Evolutionary conservation across 208 protist genomes (phyloP), one percentile per base, ranked within the genome.

Genomic region (Leptomonas pyrrhocoris): DNA sequence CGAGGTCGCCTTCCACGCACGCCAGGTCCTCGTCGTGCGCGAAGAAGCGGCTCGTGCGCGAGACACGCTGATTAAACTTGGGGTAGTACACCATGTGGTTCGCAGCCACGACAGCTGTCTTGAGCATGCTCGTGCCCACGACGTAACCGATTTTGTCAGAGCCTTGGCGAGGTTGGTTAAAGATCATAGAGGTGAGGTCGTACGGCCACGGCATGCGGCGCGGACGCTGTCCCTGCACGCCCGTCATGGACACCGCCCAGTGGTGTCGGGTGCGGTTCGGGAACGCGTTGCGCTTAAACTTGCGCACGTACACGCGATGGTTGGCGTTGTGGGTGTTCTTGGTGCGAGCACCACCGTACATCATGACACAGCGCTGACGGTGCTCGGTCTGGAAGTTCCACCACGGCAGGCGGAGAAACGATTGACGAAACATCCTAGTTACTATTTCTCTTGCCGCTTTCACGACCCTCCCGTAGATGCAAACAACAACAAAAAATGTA

Each of bases 31-130:
- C 93, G 74, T 97, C 93, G 62, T 97, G 93, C 15, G 93, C 93
- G 50, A 97, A 97, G 80, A 94, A 97, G 38, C 93, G 88, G 51
- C 89, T 94, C n/a, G 93, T 96, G 36, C 93, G 86, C 31, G 93
- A 84, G 42, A 97, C 93, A 12, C 90, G 83, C 69, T 97, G 93
- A 70, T 97, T 97, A 68, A 94, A 97, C 74, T 97, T 97, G 25
- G 93, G 93, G 60, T 97, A 97, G 79, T 97, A 97, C 34, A 97
- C 93, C 85, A 97, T 89, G 74, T 97, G 87, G 67, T 96, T 97
- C 31, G 89, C 78, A 6, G 93, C 90, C 21, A 97, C 89, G 19
- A 97, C 83, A 30, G 93, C 88, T 30, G 93, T 97, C 80, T 97
- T 97, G 28, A 97, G 85, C 93, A 97, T 97, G 71, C 86, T 94